Base-by-base conservation (phyloP, 2,329 filamentous ascomycete species). In the Blumeriella jaapii region DNA sequence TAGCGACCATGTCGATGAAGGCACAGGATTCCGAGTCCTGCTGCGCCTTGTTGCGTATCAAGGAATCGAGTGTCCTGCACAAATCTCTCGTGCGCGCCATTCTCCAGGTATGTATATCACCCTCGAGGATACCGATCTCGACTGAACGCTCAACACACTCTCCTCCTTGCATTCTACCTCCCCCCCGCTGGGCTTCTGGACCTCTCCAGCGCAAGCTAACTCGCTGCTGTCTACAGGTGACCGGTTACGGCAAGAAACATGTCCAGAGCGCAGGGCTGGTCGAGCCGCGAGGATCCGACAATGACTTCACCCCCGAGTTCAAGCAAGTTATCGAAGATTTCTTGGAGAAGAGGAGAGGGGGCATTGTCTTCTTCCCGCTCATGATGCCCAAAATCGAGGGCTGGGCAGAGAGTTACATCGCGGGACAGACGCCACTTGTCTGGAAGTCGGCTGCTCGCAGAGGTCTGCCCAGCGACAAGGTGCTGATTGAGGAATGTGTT, bases 321-420 rank as follows among this genome's bases (percentile, higher is more conserved):
- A 14, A 31, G 18, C 27, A 12, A 5, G 11, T 37, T 2, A 22
- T 41, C 11, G 34, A 37, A 13, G n/a, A 33, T 6, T 41, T 41
- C 22, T 17, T 41, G 5, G 27, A 28, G 4, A 20, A 30, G 6
- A 8, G 24, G 7, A 33, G 14, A 17, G 31, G 24, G 11, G 39
- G 34, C 4, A 14, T 25, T 10, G 13, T 34, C 12, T 41, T 41
- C 30, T 41, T 41, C 12, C 39, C 34, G 4, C 10, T 20, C 3
- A 20, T 28, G 8, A 9, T 38, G 13, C 34, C 39, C 3, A 19
- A 34, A 7, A 27, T 31, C 24, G 31, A 30, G 24, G 31, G 22
- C 11, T 33, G 31, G 39, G 31, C 6, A 36, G 31, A 14, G 4
- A 31, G 29, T 19, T 26, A 9, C 5, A n/a, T n/a, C 13, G 8